Base-by-base conservation (phyloP, 2,329 filamentous ascomycete species). In the Ilyonectria robusta region DNA sequence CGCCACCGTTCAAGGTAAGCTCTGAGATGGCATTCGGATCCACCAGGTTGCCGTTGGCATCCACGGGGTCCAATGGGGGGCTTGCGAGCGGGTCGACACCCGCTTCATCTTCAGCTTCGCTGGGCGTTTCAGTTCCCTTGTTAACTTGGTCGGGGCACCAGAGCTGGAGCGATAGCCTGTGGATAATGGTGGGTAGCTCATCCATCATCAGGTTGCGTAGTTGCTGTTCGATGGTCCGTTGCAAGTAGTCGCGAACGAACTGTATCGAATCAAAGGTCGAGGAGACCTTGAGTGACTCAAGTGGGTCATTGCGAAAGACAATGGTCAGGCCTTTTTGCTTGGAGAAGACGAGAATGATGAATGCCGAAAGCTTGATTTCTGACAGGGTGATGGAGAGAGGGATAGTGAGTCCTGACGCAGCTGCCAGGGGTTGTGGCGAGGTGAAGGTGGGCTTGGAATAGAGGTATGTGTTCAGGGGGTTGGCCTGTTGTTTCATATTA, bases 211-310 rank as follows among this genome's bases (percentile, higher is more conserved):
- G 80, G 61, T 95, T 94, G 33, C 96, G 91, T 68, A 99, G 83
- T 81, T 98, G 96, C 58, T 90, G 93, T 82, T 99, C 96, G 75
- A 99, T 99, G 68, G 95, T 97, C 79, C 94, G 93, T 78, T 99
- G 96, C 63, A 99, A 85, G 80, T 98, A 98, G 81, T 99, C 95
- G 73, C 96, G 92, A 69, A 99, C 96, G 78, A 99, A 99, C 50
- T 96, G 95, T 76, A 99, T 99, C 13, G 95, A 97, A 84, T 99
- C 96, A 81, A 99, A 99, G 50, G 96, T 99, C 73, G 95, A 98
- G 1, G 95, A 98, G 72, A 99, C 96, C 84, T 98, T 98, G 77
- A 99, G 90, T 5, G 95, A 98, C 80, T 99, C 96, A 68, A 99
- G 90, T 5, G 96, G 96, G 79, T 99, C 96, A 87, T 99, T 98